Evolutionary conservation across 2,329 filamentous ascomycete genomes (phyloP).

Genomic region (Sporothrix brasiliensis): DNA sequence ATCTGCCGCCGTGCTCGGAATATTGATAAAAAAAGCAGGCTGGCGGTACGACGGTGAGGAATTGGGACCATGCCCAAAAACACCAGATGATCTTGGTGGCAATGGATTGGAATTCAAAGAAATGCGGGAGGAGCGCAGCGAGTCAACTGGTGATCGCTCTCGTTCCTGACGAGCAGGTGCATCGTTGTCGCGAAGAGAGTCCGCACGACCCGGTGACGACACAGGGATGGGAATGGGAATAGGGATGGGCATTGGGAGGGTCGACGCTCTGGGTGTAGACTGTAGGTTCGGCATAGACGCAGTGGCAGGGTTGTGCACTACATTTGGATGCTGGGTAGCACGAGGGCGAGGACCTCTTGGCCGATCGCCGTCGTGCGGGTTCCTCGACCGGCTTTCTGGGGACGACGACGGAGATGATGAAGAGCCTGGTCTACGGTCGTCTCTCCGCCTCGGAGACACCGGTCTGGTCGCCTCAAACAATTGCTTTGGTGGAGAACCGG

Average conservation of each 20-base stretch:
- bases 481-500: constrained; percentile 18
- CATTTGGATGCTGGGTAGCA: constrained; percentile 40
- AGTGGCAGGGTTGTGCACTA: constrained; percentile 36
- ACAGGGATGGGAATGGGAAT: constrained; percentile 27
- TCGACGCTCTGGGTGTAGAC: constrained; percentile 13
- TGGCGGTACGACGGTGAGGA: constrained; percentile 21
- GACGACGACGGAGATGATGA: constrained; percentile 42
- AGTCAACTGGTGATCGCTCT: constrained; percentile 28
- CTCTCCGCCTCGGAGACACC: constrained; percentile 31
- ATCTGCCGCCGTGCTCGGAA: neutral
- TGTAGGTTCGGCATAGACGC: constrained; percentile 19
- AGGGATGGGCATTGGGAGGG: constrained; percentile 29
- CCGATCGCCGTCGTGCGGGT: constrained; percentile 29
- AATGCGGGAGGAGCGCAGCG: constrained; percentile 10
- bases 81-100: constrained; percentile 29
- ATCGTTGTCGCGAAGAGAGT: constrained; percentile 17
- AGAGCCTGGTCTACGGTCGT: constrained; percentile 39
- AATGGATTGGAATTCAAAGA: constrained; percentile 26
- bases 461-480: neutral
- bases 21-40: constrained; percentile 29
- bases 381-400: constrained; percentile 36
- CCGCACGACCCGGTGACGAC: neutral
- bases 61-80: constrained; percentile 23
- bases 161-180: constrained; percentile 25
- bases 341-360: constrained; percentile 37